Percentiles rank a stretch among this genome's conserved stretches.
These are phyloP conservation scores for Jaltomata sinuosa DNA, from an alignment of 257 asterid genomes.

Conservation along the genomic window DNA sequence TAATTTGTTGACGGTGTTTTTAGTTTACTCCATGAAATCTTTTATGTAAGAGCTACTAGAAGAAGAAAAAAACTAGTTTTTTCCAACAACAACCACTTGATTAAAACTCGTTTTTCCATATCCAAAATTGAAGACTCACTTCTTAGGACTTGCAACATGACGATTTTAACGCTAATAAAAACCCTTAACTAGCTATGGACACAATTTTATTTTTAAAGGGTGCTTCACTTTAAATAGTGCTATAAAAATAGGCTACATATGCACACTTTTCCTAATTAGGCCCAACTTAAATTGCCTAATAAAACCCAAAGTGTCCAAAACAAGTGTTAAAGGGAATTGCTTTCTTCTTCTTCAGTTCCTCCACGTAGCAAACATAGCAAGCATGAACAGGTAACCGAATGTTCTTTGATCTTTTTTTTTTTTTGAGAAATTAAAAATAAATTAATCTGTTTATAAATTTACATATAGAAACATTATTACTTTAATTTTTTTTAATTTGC, in stretches of 20 bases:
- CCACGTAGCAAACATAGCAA: not conserved
- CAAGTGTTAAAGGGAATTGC: not conserved
- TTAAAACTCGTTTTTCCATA: not conserved
- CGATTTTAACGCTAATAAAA: too few species aligned
- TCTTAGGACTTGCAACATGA: not conserved
- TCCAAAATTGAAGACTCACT: not conserved
- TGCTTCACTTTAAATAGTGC: not conserved
- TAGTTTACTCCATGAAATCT: too few species aligned
- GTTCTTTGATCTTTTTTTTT: not conserved
- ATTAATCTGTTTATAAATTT: not conserved
- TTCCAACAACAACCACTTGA: not conserved
- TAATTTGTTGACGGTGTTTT: too few species aligned
- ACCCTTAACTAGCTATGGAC: not conserved
- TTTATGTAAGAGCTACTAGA: not conserved
- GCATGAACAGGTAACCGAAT: not conserved
- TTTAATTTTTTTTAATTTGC: not conserved
- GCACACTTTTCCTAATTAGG: not conserved
- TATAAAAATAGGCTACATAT: not conserved
- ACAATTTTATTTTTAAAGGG: not conserved
- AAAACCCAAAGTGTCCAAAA: not conserved
- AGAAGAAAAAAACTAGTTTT: too few species aligned
- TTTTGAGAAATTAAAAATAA: not conserved
- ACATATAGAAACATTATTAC: not conserved
- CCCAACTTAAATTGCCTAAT: not conserved
- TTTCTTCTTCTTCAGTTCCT: not conserved